These are phyloP conservation scores for Durusdinium trenchii DNA, from an alignment of 73 alveolate genomes.

Conservation along the genomic window DNA sequence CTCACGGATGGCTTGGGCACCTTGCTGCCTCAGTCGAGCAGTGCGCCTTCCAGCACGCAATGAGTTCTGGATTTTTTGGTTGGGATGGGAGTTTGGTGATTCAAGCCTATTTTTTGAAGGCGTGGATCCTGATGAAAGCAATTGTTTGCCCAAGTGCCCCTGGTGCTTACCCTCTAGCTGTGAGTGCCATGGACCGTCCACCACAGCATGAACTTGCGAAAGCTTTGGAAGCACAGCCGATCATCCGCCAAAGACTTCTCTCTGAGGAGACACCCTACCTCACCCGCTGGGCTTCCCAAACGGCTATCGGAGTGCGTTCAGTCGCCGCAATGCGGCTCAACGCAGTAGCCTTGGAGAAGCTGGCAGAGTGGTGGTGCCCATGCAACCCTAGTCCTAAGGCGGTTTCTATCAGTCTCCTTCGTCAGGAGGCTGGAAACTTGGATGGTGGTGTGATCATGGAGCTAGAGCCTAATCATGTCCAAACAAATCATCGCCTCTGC, in stretches of 20 bases:
- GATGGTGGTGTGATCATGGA: neutral
- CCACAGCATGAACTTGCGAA: neutral
- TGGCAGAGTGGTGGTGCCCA: slow-evolving; percentile 48
- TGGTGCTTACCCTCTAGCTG: too few species aligned
- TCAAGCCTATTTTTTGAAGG: too few species aligned
- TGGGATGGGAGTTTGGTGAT: too few species aligned
- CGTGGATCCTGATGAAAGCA: too few species aligned
- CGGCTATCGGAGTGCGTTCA: neutral
- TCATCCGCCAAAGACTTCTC: neutral
- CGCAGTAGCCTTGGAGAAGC: neutral
- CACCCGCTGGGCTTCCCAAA: neutral
- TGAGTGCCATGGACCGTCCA: too few species aligned
- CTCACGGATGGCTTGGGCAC: too few species aligned
- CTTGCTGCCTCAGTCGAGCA: too few species aligned
- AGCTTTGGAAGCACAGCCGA: neutral
- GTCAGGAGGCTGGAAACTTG: neutral
- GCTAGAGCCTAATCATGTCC: neutral
- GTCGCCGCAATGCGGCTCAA: slow-evolving; percentile 7
- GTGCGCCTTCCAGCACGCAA: too few species aligned
- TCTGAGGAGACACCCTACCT: neutral
- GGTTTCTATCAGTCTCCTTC: neutral
- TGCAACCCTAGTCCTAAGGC: neutral
- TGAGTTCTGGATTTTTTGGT: too few species aligned
- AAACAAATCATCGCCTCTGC: neutral
- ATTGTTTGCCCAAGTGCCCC: too few species aligned